These are phyloP conservation scores for Rosa multiflora DNA, from an alignment of 306 rosid species.

Conservation along the genomic window DNA sequence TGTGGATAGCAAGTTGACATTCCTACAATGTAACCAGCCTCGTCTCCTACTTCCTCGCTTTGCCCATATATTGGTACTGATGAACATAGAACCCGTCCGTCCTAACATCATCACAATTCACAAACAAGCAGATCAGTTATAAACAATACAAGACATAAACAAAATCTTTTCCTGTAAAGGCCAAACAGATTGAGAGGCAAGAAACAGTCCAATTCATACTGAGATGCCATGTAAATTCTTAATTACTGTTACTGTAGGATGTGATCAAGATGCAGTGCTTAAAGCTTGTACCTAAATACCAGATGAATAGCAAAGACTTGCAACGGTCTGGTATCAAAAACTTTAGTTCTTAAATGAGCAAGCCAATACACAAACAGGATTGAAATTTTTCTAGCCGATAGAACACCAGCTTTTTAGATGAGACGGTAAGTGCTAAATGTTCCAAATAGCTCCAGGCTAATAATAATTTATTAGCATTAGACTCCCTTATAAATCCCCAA, in stretches of 20 bases:
- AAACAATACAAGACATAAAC: not conserved
- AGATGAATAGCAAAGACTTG: not conserved
- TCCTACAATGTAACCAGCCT: constrained; percentile 64
- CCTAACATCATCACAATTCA: constrained; percentile 33
- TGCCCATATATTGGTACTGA: constrained; percentile 65
- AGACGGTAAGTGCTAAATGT: not conserved
- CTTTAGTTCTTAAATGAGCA: not conserved
- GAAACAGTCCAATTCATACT: not conserved
- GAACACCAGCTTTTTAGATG: not conserved
- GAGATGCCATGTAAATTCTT: not conserved
- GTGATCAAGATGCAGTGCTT: not conserved
- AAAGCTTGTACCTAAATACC: not conserved
- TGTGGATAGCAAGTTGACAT: constrained; percentile 77
- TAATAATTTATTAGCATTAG: not conserved
- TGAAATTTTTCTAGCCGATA: not conserved
- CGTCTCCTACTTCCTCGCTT: constrained; percentile 71
- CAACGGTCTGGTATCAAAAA: not conserved
- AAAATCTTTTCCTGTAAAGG: not conserved
- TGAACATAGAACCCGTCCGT: constrained; percentile 66
- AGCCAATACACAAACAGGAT: not conserved
- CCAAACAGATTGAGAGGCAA: not conserved
- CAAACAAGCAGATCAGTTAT: not conserved
- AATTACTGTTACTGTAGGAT: not conserved
- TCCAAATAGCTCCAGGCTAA: not conserved
- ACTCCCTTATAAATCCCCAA: not conserved